Evolutionary conservation across 225 moss, liverwort and hornwort species (phyloP).

Genomic region (Pseudoscleropodium purum): DNA sequence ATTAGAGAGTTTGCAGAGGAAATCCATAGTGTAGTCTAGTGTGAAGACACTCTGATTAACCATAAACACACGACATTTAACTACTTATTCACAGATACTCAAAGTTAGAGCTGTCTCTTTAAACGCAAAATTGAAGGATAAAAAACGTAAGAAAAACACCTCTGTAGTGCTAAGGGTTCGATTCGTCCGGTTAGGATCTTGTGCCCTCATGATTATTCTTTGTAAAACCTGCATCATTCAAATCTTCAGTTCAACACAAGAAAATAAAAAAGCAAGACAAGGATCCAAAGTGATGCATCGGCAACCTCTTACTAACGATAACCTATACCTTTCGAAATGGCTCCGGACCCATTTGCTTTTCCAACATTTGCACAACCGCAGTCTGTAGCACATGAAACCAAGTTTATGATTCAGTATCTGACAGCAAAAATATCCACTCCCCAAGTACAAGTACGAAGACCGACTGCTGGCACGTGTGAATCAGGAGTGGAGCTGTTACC

Average conservation of each 20-base stretch:
- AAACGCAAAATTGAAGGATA: neutral
- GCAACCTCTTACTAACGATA: neutral
- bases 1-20: neutral
- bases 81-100: neutral
- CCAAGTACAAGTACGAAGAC: neutral
- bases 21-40: neutral
- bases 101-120: neutral
- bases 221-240: slow-evolving; percentile 73
- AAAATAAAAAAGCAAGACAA: neutral
- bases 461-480: neutral
- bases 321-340: slow-evolving; percentile 79
- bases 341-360: slow-evolving; percentile 99
- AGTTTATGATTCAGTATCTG: slow-evolving; percentile 5
- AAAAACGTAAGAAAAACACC: slow-evolving; percentile 26
- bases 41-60: neutral
- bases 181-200: slow-evolving; percentile 68
- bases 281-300: neutral
- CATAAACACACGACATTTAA: neutral
- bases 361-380: slow-evolving; percentile 97
- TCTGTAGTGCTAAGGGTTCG: slow-evolving; percentile 89
- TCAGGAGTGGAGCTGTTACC: neutral
- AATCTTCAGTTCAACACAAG: slow-evolving; percentile 1
- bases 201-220: slow-evolving; percentile 81
- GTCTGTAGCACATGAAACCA: slow-evolving; percentile 48
- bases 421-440: neutral